Conservation (phyloP, 768 basidiomycete species). For the Mycena rebaudengoi region DNA sequence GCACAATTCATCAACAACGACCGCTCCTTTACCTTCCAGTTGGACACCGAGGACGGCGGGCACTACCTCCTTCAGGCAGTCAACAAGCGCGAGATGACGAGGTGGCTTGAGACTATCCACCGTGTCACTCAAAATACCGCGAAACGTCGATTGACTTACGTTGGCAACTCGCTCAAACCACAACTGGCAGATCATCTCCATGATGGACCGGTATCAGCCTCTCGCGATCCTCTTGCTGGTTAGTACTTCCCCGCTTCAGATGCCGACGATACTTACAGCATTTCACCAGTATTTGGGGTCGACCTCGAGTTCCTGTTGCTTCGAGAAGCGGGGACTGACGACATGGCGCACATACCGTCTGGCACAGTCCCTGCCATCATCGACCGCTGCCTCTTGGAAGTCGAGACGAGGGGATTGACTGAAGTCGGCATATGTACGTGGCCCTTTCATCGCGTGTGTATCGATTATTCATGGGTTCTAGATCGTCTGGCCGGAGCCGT, state of each 20-base stretch:
- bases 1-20: slow-evolving; percentile 80
- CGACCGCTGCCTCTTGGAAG: slow-evolving; percentile 69
- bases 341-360: slow-evolving; percentile 56
- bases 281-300: slow-evolving; percentile 72
- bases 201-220: slow-evolving; percentile 60
- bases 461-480: slow-evolving; percentile 33
- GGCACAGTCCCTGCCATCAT: slow-evolving; percentile 75
- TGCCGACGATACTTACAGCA: slow-evolving; percentile 2
- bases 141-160: slow-evolving; percentile 81
- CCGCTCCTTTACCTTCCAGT: slow-evolving; percentile 82
- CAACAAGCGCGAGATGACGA: slow-evolving; percentile 73
- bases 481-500: slow-evolving; percentile 87
- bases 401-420: slow-evolving; percentile 77
- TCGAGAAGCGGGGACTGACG: slow-evolving; percentile 64
- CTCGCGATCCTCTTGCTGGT: slow-evolving; percentile 83
- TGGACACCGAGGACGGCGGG: slow-evolving; percentile 89
- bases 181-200: slow-evolving; percentile 80
- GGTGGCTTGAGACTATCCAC: slow-evolving; percentile 81
- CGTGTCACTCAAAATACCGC: slow-evolving; percentile 77
- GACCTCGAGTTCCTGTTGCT: slow-evolving; percentile 74
- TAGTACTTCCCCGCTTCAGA: slow-evolving; percentile 39
- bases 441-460: background rate
- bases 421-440: slow-evolving; percentile 87
- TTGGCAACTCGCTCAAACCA: slow-evolving; percentile 81
- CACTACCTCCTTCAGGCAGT: slow-evolving; percentile 82